These are phyloP conservation scores for Viridothelium virens DNA, from an alignment of 495 filamentous ascomycete genomes.

Conservation along the genomic window DNA sequence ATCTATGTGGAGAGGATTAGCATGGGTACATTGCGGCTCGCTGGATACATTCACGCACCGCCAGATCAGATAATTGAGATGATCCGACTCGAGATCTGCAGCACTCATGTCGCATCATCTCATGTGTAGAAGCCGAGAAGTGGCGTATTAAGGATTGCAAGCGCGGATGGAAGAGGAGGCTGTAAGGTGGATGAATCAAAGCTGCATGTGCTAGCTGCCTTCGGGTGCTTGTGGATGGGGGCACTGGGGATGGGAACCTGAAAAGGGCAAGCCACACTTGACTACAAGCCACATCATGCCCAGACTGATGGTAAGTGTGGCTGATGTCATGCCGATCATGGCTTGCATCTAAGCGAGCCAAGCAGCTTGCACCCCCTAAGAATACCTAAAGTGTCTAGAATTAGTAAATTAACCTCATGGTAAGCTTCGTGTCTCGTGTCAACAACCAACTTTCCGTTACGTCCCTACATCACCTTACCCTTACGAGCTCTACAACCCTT, in stretches of 20 bases:
- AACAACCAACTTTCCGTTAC: neutral
- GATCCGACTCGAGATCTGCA: conserved; percentile 67
- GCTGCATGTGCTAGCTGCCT: no score
- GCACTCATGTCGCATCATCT: conserved; percentile 28
- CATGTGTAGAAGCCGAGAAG: conserved; percentile 12
- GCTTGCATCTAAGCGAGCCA: neutral
- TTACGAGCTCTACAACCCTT: neutral
- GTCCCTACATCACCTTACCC: neutral
- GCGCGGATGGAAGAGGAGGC: neutral
- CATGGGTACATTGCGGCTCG: neutral
- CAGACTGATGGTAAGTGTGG: neutral
- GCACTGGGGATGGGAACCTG: no score
- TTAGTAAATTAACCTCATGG: neutral
- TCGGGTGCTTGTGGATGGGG: no score
- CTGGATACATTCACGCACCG: conserved; percentile 57
- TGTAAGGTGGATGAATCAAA: neutral
- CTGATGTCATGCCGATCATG: neutral
- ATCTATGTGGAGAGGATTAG: conserved; percentile 25
- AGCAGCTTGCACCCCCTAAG: neutral
- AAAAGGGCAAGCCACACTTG: no score
- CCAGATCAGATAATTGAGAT: conserved; percentile 98
- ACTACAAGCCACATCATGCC: no score
- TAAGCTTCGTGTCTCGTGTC: conserved; percentile 8
- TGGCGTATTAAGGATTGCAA: neutral
- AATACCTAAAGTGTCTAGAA: no score